Evolutionary conservation across 208 protist species (phyloP).

Genomic region (Blechomonas ayalai): DNA sequence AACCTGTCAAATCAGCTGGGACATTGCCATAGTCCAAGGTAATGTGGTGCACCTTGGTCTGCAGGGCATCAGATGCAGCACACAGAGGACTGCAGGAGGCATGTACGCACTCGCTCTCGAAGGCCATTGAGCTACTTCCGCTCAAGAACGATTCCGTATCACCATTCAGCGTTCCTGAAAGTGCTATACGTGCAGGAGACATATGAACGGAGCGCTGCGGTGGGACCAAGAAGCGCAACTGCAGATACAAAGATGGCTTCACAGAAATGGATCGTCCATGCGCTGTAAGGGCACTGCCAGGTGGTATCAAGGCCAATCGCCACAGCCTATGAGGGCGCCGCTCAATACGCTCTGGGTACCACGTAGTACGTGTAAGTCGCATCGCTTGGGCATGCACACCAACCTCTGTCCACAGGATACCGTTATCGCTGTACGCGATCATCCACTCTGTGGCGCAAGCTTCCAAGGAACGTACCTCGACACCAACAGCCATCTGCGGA

Average conservation of each 20-base stretch:
- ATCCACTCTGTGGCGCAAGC: conserved; percentile 16
- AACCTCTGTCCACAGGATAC: conserved; percentile 14
- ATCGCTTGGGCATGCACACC: conserved; percentile 15
- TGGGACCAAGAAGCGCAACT: conserved; percentile 15
- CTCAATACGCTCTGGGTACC: conserved; percentile 10
- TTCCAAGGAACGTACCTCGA: conserved; percentile 14
- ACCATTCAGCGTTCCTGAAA: conserved; percentile 18
- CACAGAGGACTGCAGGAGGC: no score
- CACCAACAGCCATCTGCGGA: conserved; percentile 10
- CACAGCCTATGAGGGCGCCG: conserved; percentile 19
- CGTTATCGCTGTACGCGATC: conserved; percentile 35
- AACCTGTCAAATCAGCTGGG: conserved; percentile 3
- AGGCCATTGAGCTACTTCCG: conserved; percentile 16
- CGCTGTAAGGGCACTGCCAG: background rate
- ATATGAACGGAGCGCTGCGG: conserved; percentile 1
- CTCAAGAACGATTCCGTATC: conserved; percentile 10
- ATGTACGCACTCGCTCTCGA: no score
- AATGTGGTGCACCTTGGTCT: conserved; percentile 13
- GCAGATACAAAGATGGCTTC: conserved; percentile 8
- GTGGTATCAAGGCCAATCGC: conserved; percentile 22
- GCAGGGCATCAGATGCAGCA: conserved; percentile 16
- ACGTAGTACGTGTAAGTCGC: conserved; percentile 10
- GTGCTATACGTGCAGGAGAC: conserved; percentile 5
- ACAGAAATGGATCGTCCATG: background rate
- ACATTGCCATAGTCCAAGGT: conserved; percentile 4